Percentiles rank a stretch among this genome's conserved stretches.
phyloP scores from a whole-genome alignment of 768 basidiomycete genomes.

The Termitomyces titanicus region DNA sequence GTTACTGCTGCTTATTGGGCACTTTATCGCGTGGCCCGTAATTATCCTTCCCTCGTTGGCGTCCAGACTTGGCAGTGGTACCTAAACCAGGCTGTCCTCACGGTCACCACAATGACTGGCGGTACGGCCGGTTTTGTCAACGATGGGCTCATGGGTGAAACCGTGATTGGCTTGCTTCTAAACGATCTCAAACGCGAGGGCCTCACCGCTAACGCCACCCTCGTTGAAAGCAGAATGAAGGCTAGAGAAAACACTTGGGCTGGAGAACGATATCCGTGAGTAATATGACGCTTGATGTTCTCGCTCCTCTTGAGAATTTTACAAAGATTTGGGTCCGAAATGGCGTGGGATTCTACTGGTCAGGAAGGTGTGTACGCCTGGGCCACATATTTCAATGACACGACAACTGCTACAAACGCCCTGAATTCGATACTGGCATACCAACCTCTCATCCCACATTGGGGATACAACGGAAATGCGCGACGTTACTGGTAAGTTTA shows the following conservation, averaged over 20 bases:
- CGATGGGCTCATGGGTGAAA: constrained; percentile 57
- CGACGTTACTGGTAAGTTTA: constrained; percentile 47
- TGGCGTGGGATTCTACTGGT: constrained; percentile 57
- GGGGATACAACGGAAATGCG: constrained; percentile 61
- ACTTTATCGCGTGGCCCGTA: constrained; percentile 53
- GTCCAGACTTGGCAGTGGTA: constrained; percentile 55
- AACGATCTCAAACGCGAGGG: constrained; percentile 52
- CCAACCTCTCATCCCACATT: constrained; percentile 54
- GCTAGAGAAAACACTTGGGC: constrained; percentile 43
- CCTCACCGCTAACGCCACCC: constrained; percentile 41
- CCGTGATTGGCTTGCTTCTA: constrained; percentile 43
- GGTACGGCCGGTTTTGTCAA: constrained; percentile 40
- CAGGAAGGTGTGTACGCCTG: constrained; percentile 56
- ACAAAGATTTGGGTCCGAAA: constrained; percentile 52
- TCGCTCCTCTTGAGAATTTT: not conserved
- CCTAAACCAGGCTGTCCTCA: constrained; percentile 49
- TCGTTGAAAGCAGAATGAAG: constrained; percentile 45
- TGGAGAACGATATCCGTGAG: constrained; percentile 48
- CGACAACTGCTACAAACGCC: constrained; percentile 44
- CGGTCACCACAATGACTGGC: constrained; percentile 42
- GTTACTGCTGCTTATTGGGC: constrained; percentile 52
- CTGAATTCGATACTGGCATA: constrained; percentile 56
- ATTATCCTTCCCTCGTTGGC: constrained; percentile 47
- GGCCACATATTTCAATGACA: constrained; percentile 52
- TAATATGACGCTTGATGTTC: not conserved